Evolutionary conservation across 2,329 filamentous ascomycete genomes (phyloP).

Genomic region (Hortaea sp.): DNA sequence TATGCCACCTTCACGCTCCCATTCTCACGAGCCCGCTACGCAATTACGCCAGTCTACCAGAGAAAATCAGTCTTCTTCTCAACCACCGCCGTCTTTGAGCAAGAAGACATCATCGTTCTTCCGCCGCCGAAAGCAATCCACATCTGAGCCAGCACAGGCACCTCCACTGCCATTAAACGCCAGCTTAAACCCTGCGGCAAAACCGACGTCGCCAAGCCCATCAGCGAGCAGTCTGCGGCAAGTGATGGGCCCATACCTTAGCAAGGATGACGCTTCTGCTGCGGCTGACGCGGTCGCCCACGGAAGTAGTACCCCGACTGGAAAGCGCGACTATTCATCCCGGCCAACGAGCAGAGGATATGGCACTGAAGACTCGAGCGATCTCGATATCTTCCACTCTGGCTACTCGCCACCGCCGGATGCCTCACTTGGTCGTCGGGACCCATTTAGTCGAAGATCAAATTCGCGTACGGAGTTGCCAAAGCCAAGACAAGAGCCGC

Average conservation of each 20-base stretch:
- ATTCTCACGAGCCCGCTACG: slow-evolving; percentile 8
- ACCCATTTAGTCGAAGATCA: slow-evolving; percentile 32
- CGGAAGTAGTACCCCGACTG: slow-evolving; percentile 1
- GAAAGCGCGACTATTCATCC: slow-evolving; percentile 13
- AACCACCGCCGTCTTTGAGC: slow-evolving; percentile 43
- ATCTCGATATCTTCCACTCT: slow-evolving; percentile 57
- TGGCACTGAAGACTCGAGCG: slow-evolving; percentile 24
- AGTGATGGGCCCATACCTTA: slow-evolving; percentile 78
- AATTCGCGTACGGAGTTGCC: slow-evolving; percentile 26
- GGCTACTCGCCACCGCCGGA: slow-evolving; percentile 64
- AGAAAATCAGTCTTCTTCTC: slow-evolving; percentile 3
- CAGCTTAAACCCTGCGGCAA: slow-evolving; percentile 26
- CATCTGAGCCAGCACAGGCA: slow-evolving; percentile 36
- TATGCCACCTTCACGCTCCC: slow-evolving; percentile 7
- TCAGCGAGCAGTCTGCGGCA: slow-evolving; percentile 70
- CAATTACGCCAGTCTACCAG: slow-evolving; percentile 4
- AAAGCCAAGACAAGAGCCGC: slow-evolving; percentile 21
- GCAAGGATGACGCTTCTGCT: slow-evolving; percentile 18
- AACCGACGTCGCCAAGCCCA: slow-evolving; percentile 42
- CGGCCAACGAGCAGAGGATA: slow-evolving; percentile 19
- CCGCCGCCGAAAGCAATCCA: slow-evolving; percentile 68
- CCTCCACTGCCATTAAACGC: slow-evolving; percentile 42
- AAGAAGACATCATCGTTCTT: slow-evolving; percentile 96
- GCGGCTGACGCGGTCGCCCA: slow-evolving; percentile 6
- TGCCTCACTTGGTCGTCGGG: slow-evolving; percentile 50